Conservation (phyloP, 495 filamentous ascomycete species). For the Lophiostoma macrostomum region DNA sequence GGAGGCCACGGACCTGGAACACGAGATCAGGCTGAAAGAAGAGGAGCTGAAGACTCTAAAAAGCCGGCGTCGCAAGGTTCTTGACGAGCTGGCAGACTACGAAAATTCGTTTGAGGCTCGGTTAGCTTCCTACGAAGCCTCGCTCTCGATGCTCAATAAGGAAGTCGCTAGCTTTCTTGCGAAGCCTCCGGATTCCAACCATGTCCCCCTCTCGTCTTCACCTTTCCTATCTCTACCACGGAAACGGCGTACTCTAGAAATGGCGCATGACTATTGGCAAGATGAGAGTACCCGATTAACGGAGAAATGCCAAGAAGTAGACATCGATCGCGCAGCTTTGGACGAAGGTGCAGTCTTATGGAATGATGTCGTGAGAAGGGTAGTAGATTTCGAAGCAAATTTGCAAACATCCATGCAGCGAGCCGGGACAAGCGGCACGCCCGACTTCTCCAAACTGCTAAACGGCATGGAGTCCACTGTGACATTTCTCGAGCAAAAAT, state of each 20-base stretch:
- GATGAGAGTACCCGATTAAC: conserved; percentile 59
- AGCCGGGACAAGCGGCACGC: conserved; percentile 7
- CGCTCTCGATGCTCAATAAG: conserved; percentile 54
- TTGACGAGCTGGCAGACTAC: conserved; percentile 58
- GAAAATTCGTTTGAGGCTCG: conserved; percentile 62
- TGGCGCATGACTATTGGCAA: conserved; percentile 75
- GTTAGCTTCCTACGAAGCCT: conserved; percentile 57
- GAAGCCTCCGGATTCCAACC: conserved; percentile 44
- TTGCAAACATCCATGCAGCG: conserved; percentile 55
- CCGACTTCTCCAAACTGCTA: conserved; percentile 43
- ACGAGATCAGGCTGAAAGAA: conserved; percentile 55
- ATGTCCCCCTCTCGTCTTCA: conserved; percentile 22
- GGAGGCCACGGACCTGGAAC: conserved; percentile 41
- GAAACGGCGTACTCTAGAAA: conserved; percentile 68
- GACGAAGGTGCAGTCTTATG: conserved; percentile 80
- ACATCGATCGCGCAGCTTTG: conserved; percentile 70
- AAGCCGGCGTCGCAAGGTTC: conserved; percentile 58
- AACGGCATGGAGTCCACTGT: conserved; percentile 57
- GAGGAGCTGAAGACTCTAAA: conserved; percentile 65
- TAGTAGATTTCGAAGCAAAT: conserved; percentile 65
- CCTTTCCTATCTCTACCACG: conserved; percentile 52
- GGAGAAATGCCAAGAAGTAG: conserved; percentile 56
- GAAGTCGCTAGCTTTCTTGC: conserved; percentile 51
- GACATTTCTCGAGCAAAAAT: conserved; percentile 54
- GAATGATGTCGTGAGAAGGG: conserved; percentile 63